Evolutionary conservation across 2,329 filamentous ascomycete genomes (phyloP).

Genomic region (Lecanicillium sp.): DNA sequence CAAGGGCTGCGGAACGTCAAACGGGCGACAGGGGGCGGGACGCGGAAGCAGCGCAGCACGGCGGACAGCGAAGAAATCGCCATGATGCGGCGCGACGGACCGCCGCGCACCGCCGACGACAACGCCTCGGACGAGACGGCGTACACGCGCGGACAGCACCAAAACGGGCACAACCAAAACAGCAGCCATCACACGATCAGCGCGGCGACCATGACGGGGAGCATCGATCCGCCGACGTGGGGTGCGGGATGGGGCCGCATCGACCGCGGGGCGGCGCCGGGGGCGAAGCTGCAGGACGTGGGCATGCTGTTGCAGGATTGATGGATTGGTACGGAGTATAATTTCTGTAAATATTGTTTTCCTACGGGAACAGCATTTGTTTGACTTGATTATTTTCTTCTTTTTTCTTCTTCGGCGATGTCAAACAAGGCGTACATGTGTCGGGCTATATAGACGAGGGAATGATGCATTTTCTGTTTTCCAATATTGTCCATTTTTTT

Average conservation of each 20-base stretch:
- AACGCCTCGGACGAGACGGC: constrained; percentile 7
- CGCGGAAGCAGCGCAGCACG: constrained; percentile 3
- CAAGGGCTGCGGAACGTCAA: not conserved
- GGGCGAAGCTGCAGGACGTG: constrained; percentile 28
- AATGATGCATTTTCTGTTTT: too few relatives aligned
- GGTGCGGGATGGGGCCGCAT: constrained; percentile 29
- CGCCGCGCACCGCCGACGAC: not conserved
- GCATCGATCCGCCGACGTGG: constrained; percentile 21
- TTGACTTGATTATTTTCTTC: too few relatives aligned
- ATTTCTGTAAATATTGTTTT: not conserved
- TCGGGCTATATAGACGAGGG: too few relatives aligned
- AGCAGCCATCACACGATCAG: constrained; percentile 12
- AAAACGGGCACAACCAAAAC: not conserved
- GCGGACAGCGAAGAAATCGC: constrained; percentile 9
- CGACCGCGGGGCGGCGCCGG: constrained; percentile 21
- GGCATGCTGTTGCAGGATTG: constrained; percentile 23
- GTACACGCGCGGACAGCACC: not conserved
- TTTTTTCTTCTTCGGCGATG: too few relatives aligned
- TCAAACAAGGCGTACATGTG: too few relatives aligned
- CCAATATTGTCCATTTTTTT: too few relatives aligned
- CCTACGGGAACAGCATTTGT: too few relatives aligned
- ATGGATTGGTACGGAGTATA: constrained; percentile 14
- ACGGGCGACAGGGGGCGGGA: too few relatives aligned
- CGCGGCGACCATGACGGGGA: too few relatives aligned
- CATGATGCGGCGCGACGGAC: constrained; percentile 9